A percentile compares a stretch with the other conserved stretches of the same genome.
These are phyloP conservation scores for Russula sp. DNA, from an alignment of 768 basidiomycete genomes.

Conservation along the genomic window DNA sequence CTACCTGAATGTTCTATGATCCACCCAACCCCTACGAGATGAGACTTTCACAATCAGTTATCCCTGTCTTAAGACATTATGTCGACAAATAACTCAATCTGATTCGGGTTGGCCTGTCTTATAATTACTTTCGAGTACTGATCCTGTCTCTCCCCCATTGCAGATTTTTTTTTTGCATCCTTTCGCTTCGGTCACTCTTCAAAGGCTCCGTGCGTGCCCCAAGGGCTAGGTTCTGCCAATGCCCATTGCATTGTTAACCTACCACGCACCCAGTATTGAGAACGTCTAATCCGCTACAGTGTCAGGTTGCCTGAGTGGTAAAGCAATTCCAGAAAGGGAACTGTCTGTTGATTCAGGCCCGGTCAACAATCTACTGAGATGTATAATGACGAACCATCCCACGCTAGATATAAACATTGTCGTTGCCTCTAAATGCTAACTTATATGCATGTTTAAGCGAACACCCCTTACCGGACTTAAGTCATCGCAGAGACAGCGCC, in stretches of 20 bases:
- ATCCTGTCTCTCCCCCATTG: neutral
- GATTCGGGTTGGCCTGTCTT: neutral
- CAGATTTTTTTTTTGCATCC: neutral
- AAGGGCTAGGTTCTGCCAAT: neutral
- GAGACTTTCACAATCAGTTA: slow-evolving; percentile 21
- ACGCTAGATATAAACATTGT: too few relatives aligned
- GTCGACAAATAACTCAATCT: slow-evolving; percentile 14
- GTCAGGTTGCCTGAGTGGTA: neutral
- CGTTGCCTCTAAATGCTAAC: too few relatives aligned
- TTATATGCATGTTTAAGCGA: too few relatives aligned
- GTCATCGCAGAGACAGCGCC: too few relatives aligned
- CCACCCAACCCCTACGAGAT: neutral
- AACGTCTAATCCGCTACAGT: neutral
- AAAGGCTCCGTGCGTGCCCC: neutral
- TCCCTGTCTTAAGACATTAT: slow-evolving; percentile 22
- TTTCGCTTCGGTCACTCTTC: neutral
- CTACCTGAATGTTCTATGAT: neutral
- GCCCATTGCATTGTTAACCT: neutral
- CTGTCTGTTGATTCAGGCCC: neutral
- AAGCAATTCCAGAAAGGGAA: neutral
- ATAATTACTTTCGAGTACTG: neutral
- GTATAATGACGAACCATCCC: too few relatives aligned
- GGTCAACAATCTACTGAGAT: neutral
- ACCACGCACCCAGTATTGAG: too few relatives aligned
- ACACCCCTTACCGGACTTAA: too few relatives aligned